Conservation (phyloP, 805 yeast genomes). For the Kluyveromyces siamensis region DNA sequence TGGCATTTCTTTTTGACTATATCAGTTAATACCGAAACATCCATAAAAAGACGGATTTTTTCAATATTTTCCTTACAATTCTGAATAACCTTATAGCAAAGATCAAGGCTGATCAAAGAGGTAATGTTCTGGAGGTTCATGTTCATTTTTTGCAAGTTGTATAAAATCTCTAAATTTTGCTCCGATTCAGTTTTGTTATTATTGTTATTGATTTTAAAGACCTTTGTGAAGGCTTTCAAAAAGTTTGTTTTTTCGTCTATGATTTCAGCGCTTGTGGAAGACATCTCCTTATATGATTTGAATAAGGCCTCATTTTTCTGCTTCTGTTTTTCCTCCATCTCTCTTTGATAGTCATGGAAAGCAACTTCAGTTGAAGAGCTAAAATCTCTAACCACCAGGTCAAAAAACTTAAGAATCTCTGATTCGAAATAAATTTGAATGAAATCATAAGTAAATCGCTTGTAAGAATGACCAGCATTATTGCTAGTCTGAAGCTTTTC, state of each 20-base stretch:
- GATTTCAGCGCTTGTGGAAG: constrained; percentile 21
- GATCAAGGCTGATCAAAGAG: constrained; percentile 68
- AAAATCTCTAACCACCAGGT: constrained; percentile 25
- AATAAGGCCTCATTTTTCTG: constrained; percentile 35
- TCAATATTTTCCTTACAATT: constrained; percentile 58
- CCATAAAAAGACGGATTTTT: constrained; percentile 42
- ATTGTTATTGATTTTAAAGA: constrained; percentile 37
- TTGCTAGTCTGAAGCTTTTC: constrained; percentile 30
- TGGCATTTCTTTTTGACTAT: constrained; percentile 32
- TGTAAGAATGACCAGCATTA: constrained; percentile 30
- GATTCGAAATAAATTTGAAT: constrained; percentile 33
- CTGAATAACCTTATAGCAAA: constrained; percentile 62
- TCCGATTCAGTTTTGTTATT: constrained; percentile 17
- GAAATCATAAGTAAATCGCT: constrained; percentile 23
- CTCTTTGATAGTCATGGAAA: constrained; percentile 20
- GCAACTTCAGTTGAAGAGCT: constrained; percentile 18
- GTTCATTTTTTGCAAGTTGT: constrained; percentile 67
- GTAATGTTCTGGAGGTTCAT: constrained; percentile 70
- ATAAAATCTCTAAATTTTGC: constrained; percentile 53
- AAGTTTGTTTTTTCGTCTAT: constrained; percentile 42
- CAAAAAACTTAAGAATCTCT: constrained; percentile 25
- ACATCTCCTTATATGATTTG: constrained; percentile 34
- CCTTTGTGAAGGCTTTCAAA: constrained; percentile 54
- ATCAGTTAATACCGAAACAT: constrained; percentile 23
- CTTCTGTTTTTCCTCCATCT: constrained; percentile 25